Conservation (phyloP, 805 yeast genomes). For the Pichia nakasei region DNA sequence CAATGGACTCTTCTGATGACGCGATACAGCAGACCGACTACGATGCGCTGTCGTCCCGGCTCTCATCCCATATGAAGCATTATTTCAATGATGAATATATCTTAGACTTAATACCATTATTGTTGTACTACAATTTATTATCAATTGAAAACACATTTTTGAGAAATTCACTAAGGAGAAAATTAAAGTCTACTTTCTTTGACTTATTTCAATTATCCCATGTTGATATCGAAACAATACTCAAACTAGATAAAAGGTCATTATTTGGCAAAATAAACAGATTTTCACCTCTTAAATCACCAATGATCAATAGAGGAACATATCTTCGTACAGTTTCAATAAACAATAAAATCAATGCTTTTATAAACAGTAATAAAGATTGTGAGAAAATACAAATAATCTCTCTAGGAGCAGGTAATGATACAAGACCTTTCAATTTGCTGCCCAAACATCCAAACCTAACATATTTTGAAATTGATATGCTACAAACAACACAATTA, state of each 20-base stretch:
- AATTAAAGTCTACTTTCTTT: conserved; percentile 31
- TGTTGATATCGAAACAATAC: background rate
- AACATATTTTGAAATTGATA: conserved; percentile 55
- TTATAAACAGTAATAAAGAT: conserved; percentile 25
- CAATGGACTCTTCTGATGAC: conserved; percentile 9
- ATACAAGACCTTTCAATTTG: conserved; percentile 53
- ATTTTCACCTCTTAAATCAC: conserved; percentile 32
- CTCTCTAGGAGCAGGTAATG: conserved; percentile 78
- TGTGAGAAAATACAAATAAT: conserved; percentile 39
- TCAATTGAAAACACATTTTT: conserved; percentile 13
- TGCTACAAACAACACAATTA: conserved; percentile 41
- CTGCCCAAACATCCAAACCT: conserved; percentile 29
- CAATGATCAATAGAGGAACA: conserved; percentile 66
- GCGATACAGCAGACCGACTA: conserved; percentile 41
- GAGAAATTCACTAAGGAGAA: conserved; percentile 19
- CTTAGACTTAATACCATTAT: conserved; percentile 27
- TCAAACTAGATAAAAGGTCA: background rate
- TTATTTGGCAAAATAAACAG: background rate
- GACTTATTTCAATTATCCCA: conserved; percentile 16
- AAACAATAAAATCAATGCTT: conserved; percentile 36
- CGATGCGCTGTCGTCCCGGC: conserved; percentile 63
- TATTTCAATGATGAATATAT: conserved; percentile 36
- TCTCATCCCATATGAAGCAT: conserved; percentile 39
- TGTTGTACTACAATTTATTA: conserved; percentile 30
- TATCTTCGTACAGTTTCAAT: conserved; percentile 50